Evolutionary conservation across 1,139 yeast species (phyloP), one percentile per base, ranked within the genome.

Genomic region (Yamadazyma atmosphaerica): DNA sequence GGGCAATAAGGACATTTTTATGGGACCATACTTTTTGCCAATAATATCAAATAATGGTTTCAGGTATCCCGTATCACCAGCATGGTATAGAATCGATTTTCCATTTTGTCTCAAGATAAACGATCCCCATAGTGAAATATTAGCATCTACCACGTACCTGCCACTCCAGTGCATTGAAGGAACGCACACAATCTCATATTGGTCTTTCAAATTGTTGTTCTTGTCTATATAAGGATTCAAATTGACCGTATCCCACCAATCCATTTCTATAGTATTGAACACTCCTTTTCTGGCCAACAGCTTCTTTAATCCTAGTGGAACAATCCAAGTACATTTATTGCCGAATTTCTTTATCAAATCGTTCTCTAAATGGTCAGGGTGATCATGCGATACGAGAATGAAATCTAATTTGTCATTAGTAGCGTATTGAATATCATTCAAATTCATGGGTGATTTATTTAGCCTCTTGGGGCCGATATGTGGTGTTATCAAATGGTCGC

Each of bases 141-240:
- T 90, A 1, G 95, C 77, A 57, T 90, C 98, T 19, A 82, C 56
- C 21, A 90, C 61, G 34, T 77, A 76, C 32, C 96, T 63, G 0
- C 97, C 98, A 1, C 95, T 86, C 98, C 98, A 90, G 61, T 90
- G 98, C 97, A 90, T 90, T 0, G 97, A 88, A 0, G 98, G 98
- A 0, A 94, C 77, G 60, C 97, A 87, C 1, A 87, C 89, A 23
- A 90, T 68, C 49, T 86, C 90, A 67, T 85, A 88, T 16, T 74
- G 67, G 41, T 79, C 83, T 2, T 67, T 62, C 6, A 68, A 55
- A 13, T 50, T 50, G 4, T 4, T 6, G 3, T 47, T 49, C 7
- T 33, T 13, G n/a, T 53, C 50, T 35, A 64, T 56, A 44, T 51
- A 62, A 7, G 58, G 54, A 13, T 63, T 64, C 34, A 84, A 54